Percentiles rank a stretch among this genome's conserved stretches.
These are phyloP conservation scores for Fusarium hainanense DNA, from an alignment of 2,329 filamentous ascomycete genomes.

Conservation along the genomic window DNA sequence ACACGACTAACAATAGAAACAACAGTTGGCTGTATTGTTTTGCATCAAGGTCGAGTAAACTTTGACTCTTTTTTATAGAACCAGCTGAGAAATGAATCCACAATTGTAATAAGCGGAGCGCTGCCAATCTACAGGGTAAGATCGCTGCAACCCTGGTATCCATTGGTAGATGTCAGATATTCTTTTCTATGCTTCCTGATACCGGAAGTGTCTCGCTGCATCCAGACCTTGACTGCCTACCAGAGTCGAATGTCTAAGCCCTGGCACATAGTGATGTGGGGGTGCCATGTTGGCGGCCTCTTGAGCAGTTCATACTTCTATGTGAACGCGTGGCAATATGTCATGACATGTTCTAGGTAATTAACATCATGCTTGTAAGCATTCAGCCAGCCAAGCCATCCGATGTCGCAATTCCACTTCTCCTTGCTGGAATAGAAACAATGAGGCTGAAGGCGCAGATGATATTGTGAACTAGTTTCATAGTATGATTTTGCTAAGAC, in stretches of 20 bases:
- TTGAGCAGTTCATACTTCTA: constrained; percentile 3
- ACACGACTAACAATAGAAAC: background rate
- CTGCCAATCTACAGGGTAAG: constrained; percentile 12
- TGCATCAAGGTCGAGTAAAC: background rate
- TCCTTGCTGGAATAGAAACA: background rate
- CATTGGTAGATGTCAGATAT: constrained; percentile 15
- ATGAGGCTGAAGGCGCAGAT: background rate
- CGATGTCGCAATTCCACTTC: background rate
- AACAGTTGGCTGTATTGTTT: background rate
- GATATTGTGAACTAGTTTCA: constrained; percentile 3
- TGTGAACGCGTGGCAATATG: constrained; percentile 39
- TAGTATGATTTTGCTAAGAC: constrained; percentile 17
- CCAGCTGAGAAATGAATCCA: background rate
- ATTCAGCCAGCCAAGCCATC: background rate
- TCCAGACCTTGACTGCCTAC: background rate
- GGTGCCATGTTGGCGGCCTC: constrained; percentile 39
- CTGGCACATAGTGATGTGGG: constrained; percentile 34
- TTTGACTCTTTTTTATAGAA: background rate
- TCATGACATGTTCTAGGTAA: constrained; percentile 3
- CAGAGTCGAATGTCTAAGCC: background rate
- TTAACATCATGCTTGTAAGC: background rate
- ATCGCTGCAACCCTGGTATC: background rate
- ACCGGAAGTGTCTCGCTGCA: constrained; percentile 20
- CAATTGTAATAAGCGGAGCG: background rate
- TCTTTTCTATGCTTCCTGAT: constrained; percentile 17